These are phyloP conservation scores for Phytophthora brassicae DNA, from an alignment of 352 stramenopile species.

Conservation along the genomic window DNA sequence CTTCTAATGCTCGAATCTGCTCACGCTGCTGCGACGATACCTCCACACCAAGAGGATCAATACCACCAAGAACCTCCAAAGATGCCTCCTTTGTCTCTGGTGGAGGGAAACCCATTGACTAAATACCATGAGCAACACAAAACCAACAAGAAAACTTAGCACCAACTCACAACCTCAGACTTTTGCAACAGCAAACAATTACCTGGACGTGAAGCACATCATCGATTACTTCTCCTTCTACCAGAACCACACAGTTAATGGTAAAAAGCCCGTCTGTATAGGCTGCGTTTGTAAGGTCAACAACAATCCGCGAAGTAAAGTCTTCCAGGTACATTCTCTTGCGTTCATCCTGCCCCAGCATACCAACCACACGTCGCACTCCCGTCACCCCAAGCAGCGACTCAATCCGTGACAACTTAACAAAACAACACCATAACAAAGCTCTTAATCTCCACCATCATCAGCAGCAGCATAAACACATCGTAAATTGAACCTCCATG, in stretches of 20 bases:
- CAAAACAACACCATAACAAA: not conserved
- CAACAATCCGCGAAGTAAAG: constrained; percentile 76
- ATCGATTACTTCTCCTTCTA: constrained; percentile 93
- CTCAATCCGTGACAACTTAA: constrained; percentile 88
- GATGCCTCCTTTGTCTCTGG: constrained; percentile 83
- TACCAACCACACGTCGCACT: constrained; percentile 78
- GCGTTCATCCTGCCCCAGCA: constrained; percentile 85
- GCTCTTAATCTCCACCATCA: not conserved
- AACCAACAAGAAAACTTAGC: not conserved
- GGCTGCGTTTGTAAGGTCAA: constrained; percentile 72
- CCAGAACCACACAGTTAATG: constrained; percentile 91
- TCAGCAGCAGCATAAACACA: not conserved
- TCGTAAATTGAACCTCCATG: constrained; percentile 62
- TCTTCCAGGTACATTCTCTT: constrained; percentile 82
- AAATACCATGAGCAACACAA: constrained; percentile 1
- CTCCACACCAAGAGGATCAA: constrained; percentile 84
- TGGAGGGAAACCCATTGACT: constrained; percentile 91
- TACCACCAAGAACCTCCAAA: constrained; percentile 65
- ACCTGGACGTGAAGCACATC: constrained; percentile 90
- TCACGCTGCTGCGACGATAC: constrained; percentile 78
- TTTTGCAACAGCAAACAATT: constrained; percentile 7
- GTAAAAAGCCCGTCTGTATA: constrained; percentile 91
- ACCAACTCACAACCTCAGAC: not conserved
- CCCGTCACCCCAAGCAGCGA: constrained; percentile 81
- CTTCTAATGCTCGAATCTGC: constrained; percentile 81